Evolutionary conservation across 371 early-diverging fungal genomes (phyloP).

Genomic region (Nematocida sp.): DNA sequence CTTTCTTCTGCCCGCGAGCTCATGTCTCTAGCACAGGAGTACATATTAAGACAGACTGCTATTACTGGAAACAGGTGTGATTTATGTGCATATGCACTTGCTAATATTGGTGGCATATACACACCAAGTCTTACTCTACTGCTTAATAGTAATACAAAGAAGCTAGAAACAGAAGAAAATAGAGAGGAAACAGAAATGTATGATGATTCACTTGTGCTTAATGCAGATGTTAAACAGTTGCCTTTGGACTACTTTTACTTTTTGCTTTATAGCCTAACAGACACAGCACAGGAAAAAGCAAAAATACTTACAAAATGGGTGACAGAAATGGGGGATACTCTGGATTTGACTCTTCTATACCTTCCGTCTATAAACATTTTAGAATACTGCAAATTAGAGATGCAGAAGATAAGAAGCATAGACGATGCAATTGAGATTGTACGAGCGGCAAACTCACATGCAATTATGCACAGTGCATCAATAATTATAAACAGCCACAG

Average conservation of each 20-base stretch:
- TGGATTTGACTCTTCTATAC: constrained; percentile 18
- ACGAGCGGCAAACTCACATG: constrained; percentile 7
- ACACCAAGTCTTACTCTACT: constrained; percentile 33
- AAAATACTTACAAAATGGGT: constrained; percentile 36
- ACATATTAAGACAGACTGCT: constrained; percentile 15
- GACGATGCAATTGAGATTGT: neutral
- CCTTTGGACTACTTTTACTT: constrained; percentile 42
- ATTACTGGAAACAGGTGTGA: constrained; percentile 24
- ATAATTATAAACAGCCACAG: constrained; percentile 8
- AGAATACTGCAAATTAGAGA: constrained; percentile 20
- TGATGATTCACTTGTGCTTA: neutral
- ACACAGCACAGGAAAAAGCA: neutral
- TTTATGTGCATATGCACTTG: constrained; percentile 52
- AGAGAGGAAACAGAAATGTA: neutral
- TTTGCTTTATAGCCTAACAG: constrained; percentile 10
- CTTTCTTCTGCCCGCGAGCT: constrained; percentile 42
- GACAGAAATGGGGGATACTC: too few relatives aligned
- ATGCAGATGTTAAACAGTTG: neutral
- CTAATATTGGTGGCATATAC: constrained; percentile 27
- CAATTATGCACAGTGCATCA: neutral
- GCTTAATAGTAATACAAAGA: neutral
- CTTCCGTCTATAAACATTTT: constrained; percentile 1
- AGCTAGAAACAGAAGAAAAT: neutral
- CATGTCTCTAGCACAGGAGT: constrained; percentile 50
- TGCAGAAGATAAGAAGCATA: constrained; percentile 2